A percentile compares a stretch with the other conserved stretches of the same genome.
Conservation (phyloP, 2,329 filamentous ascomycete genomes). For the Alternaria ethzedia region DNA sequence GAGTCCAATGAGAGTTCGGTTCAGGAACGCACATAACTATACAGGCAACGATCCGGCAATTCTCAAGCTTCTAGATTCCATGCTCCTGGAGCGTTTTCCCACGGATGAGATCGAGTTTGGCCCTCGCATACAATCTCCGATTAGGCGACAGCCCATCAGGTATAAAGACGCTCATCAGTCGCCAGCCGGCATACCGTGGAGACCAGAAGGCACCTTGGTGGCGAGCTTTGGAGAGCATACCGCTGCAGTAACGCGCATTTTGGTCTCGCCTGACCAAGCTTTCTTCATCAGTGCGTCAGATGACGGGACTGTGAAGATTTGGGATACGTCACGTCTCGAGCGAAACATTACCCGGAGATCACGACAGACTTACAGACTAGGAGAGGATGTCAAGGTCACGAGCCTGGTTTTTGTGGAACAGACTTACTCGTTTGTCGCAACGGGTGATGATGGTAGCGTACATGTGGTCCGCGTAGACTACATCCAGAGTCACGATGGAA, state of each 20-base stretch:
- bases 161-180: constrained; percentile 59
- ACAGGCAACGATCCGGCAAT: constrained; percentile 74
- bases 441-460: constrained; percentile 86
- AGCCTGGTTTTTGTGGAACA: constrained; percentile 90
- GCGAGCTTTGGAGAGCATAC: constrained; percentile 89
- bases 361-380: constrained; percentile 82
- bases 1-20: constrained; percentile 52
- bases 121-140: constrained; percentile 75
- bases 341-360: constrained; percentile 89
- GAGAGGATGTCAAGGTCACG: constrained; percentile 73
- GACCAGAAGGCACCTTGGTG: constrained; percentile 81
- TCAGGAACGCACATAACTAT: constrained; percentile 79
- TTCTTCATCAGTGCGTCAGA: constrained; percentile 96
- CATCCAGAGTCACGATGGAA: constrained; percentile 60
- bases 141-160: constrained; percentile 59
- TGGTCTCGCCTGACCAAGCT: constrained; percentile 84
- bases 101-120: constrained; percentile 72
- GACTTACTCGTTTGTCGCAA: constrained; percentile 91
- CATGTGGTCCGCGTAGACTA: constrained; percentile 80
- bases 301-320: constrained; percentile 88
- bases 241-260: constrained; percentile 79
- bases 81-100: constrained; percentile 74
- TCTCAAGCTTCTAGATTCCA: constrained; percentile 74
- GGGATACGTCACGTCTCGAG: constrained; percentile 90
- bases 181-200: constrained; percentile 70